These are phyloP conservation scores for Cymbopogon flexuosus DNA, from an alignment of 202 grass and related monocot genomes.

Conservation along the genomic window DNA sequence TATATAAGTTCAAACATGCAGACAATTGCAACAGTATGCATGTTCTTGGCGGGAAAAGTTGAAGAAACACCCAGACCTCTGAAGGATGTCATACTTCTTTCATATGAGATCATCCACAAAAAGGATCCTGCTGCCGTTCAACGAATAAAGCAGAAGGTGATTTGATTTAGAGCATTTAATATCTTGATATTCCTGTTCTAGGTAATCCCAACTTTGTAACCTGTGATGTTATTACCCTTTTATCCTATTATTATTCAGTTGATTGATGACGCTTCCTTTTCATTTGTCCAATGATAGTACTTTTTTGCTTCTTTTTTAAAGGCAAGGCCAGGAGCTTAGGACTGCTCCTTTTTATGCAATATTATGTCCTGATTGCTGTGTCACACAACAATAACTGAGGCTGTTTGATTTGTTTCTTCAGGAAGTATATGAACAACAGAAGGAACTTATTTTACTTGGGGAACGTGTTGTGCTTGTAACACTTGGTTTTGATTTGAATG, in stretches of 20 bases:
- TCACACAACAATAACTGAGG: background rate
- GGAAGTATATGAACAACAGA: slow-evolving; percentile 96
- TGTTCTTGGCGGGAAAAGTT: slow-evolving; percentile 91
- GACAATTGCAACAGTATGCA: slow-evolving; percentile 85
- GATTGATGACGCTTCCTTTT: background rate
- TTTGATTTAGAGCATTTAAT: background rate
- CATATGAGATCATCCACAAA: slow-evolving; percentile 86
- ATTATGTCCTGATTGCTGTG: background rate
- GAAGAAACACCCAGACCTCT: slow-evolving; percentile 81
- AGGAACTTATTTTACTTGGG: slow-evolving; percentile 88
- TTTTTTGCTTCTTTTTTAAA: background rate
- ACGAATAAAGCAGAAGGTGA: slow-evolving; percentile 85
- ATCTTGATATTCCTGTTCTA: slow-evolving; percentile 11
- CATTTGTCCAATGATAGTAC: background rate
- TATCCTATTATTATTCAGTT: background rate
- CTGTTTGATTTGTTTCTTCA: slow-evolving; percentile 14
- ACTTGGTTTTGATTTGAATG: slow-evolving; percentile 62
- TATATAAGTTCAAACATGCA: slow-evolving; percentile 28
- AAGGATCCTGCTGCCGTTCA: slow-evolving; percentile 71
- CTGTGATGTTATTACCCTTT: background rate
- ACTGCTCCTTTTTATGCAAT: background rate
- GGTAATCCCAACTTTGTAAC: background rate
- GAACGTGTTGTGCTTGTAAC: slow-evolving; percentile 50
- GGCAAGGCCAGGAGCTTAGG: background rate
- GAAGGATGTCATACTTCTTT: slow-evolving; percentile 91